phyloP scores from a whole-genome alignment of 1,139 yeast genomes.

The Wickerhamiella pararugosa region DNA sequence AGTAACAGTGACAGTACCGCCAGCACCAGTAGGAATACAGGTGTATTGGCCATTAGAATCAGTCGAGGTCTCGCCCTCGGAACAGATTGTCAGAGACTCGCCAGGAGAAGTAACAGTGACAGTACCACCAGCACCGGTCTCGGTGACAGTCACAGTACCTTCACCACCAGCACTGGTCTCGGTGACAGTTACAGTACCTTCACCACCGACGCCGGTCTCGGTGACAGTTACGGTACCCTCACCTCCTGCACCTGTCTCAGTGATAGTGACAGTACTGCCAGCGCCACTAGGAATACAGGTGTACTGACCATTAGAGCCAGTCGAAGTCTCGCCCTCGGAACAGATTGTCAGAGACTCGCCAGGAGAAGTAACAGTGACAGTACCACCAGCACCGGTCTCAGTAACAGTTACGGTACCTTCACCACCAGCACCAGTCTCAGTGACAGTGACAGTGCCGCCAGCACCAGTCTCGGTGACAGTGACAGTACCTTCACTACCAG shows the following conservation, averaged over 20 bases:
- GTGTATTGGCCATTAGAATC: background rate
- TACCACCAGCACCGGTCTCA: conserved; percentile 7
- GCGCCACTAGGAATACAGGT: background rate
- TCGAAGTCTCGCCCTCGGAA: background rate
- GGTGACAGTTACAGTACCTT: conserved; percentile 9
- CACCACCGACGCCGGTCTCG: background rate
- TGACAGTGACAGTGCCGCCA: conserved; percentile 9
- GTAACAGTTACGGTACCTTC: conserved; percentile 6
- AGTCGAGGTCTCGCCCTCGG: background rate
- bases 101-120: conserved; percentile 10
- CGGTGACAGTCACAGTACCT: conserved; percentile 5
- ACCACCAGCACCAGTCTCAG: conserved; percentile 5
- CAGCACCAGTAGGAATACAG: conserved; percentile 9
- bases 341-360: conserved; percentile 3
- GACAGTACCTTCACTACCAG: conserved; percentile 9
- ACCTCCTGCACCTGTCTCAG: conserved; percentile 7
- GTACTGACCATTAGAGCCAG: background rate
- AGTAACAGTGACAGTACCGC: conserved; percentile 10
- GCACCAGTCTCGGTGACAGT: conserved; percentile 12
- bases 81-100: background rate
- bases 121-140: conserved; percentile 5
- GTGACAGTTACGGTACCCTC: conserved; percentile 11
- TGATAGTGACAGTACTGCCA: conserved; percentile 5
- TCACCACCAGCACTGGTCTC: conserved; percentile 6
- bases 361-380: conserved; percentile 13